Evolutionary conservation across 306 rosid genomes (phyloP).

Genomic region (Cucumis cinereus): DNA sequence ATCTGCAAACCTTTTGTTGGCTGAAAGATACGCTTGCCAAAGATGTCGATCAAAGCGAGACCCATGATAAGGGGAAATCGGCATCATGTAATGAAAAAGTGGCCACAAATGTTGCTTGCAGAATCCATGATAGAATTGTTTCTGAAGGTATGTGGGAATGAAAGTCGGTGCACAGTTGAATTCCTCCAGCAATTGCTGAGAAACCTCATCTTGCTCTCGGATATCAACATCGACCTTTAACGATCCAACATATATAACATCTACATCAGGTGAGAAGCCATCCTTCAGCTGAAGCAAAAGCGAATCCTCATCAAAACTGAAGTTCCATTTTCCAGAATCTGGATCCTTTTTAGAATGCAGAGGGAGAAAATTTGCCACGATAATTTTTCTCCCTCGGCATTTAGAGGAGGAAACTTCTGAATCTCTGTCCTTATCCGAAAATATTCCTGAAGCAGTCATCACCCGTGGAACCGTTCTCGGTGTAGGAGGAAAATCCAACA

Average conservation of each 20-base stretch:
- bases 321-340: conserved; percentile 47
- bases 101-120: conserved; percentile 84
- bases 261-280: conserved; percentile 39
- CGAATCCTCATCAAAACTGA: conserved; percentile 64
- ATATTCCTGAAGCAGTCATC: conserved; percentile 36
- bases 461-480: conserved; percentile 43
- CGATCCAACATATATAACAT: conserved; percentile 61
- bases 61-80: conserved; percentile 49
- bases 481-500: conserved; percentile 37
- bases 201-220: conserved; percentile 56
- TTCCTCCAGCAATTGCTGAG: conserved; percentile 54
- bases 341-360: conserved; percentile 46
- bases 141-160: conserved; percentile 44
- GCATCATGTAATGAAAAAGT: conserved; percentile 74
- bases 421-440: conserved; percentile 33
- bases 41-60: conserved; percentile 54
- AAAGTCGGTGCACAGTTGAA: conserved; percentile 74
- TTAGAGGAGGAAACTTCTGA: conserved; percentile 18
- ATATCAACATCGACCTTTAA: conserved; percentile 43
- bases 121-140: conserved; percentile 66
- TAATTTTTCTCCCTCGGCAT: conserved; percentile 27
- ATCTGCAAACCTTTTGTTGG: conserved; percentile 65
- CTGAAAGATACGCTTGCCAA: conserved; percentile 89
- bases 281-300: conserved; percentile 48
- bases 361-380: conserved; percentile 71